phyloP scores from a whole-genome alignment of 495 filamentous ascomycete genomes.

The Oleoguttula mirabilis region DNA sequence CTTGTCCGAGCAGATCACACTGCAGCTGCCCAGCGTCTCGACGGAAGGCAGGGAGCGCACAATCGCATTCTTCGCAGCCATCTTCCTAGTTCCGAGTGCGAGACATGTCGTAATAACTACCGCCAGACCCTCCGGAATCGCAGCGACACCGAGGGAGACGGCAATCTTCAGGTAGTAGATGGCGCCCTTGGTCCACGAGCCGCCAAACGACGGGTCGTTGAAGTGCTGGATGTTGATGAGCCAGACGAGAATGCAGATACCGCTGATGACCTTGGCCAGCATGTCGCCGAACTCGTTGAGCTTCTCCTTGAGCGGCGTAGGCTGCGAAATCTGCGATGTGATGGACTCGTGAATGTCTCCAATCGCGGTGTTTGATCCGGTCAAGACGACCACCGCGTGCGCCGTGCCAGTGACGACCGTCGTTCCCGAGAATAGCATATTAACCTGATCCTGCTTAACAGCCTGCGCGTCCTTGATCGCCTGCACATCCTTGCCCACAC shows the following conservation, averaged over 20 bases:
- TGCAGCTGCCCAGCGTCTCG: conserved; percentile 96
- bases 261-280: conserved; percentile 93
- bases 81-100: conserved; percentile 89
- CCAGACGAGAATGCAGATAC: conserved; percentile 95
- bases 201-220: conserved; percentile 85
- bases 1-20: conserved; percentile 99
- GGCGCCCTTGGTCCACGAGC: conserved; percentile 91
- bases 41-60: conserved; percentile 93
- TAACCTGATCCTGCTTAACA: conserved; percentile 94
- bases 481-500: conserved; percentile 70
- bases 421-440: conserved; percentile 97
- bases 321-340: conserved; percentile 91
- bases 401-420: conserved; percentile 93
- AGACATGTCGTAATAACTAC: conserved; percentile 97
- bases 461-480: conserved; percentile 65
- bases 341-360: conserved; percentile 99
- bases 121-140: conserved; percentile 92
- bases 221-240: conserved; percentile 97
- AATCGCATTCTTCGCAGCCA: conserved; percentile 96
- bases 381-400: conserved; percentile 82
- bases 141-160: conserved; percentile 93
- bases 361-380: conserved; percentile 84
- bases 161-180: conserved; percentile 99
- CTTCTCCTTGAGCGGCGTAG: conserved; percentile 96
- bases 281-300: conserved; percentile 95